Base-by-base conservation (phyloP, 2,329 filamentous ascomycete species). In the Hypoxylon sp. region DNA sequence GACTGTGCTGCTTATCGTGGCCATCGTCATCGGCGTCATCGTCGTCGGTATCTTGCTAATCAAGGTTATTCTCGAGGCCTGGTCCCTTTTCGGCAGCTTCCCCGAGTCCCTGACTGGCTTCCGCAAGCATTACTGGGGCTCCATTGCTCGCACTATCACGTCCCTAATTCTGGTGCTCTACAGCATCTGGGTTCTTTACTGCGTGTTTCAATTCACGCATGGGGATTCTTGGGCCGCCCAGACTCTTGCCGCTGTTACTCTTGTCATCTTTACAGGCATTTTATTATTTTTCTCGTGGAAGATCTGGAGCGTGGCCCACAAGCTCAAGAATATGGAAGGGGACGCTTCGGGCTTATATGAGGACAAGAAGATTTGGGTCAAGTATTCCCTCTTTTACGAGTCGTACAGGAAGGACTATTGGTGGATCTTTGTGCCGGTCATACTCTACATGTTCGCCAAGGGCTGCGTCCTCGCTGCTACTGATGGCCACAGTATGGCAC, bases 311-410 rank as follows among this genome's bases (percentile, higher is more conserved):
- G 89, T 91, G 12, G 96, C 93, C 5, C 87, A 85, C 68, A 87
- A 88, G 73, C 90, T 93, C 70, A 95, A 92, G 83, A 85, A 89
- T 74, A 74, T 83, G 29, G 90, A 97, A 71, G 95, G 95, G 61
- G 91, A 94, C 75, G 80, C 86, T 0, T 84, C 85, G 14, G 87
- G 83, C 11, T 85, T 99, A 7, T 98, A 94, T 79, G 92, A 97
- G 65, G 87, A 98, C 81, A 96, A 96, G 83, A 87, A 91, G 63
- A 90, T 91, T 41, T 97, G 96, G 94, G 86, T 93, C 78, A 97
- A 96, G 82, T 99, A 99, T 85, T 96, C 92, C 74, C 85, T 97
- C 67, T 98, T 99, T 82, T 99, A 99, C 83, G 96, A 98, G 75
- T 91, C 90, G 73, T 98, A 97, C 85, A 94, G 93, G 82, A 93